These are phyloP conservation scores for Furcasterigmium sp. DNA, from an alignment of 2,329 filamentous ascomycete genomes.

Conservation along the genomic window DNA sequence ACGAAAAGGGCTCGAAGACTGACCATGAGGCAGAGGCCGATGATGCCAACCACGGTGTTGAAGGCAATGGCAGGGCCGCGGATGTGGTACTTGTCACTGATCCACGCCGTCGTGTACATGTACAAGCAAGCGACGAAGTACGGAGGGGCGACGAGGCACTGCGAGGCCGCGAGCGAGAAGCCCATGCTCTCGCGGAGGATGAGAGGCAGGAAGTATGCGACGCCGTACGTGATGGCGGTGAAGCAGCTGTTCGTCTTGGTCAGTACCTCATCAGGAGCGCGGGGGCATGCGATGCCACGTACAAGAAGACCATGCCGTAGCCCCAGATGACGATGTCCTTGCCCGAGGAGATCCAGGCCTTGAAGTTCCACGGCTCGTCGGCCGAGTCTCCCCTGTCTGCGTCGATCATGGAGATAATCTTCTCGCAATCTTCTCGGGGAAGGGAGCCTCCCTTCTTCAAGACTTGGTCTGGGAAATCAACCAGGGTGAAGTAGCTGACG, in stretches of 20 bases:
- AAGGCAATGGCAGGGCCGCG: constrained; percentile 62
- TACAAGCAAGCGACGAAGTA: constrained; percentile 56
- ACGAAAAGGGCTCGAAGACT: too few species aligned
- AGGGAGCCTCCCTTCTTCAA: background rate
- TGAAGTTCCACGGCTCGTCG: constrained; percentile 62
- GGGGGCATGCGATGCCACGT: background rate
- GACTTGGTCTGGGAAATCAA: constrained; percentile 1
- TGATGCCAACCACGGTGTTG: constrained; percentile 54
- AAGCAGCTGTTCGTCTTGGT: too few species aligned
- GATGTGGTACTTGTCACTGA: constrained; percentile 58
- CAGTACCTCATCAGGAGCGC: too few species aligned
- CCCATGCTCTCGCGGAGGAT: constrained; percentile 38
- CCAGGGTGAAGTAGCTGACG: constrained; percentile 33
- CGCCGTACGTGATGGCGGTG: constrained; percentile 40
- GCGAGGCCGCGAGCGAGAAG: constrained; percentile 8
- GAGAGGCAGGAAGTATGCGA: constrained; percentile 51
- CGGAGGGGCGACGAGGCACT: constrained; percentile 50
- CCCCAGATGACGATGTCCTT: background rate
- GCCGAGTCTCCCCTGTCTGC: constrained; percentile 59
- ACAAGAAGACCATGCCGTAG: constrained; percentile 1
- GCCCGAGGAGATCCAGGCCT: constrained; percentile 35
- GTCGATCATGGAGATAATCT: constrained; percentile 63
- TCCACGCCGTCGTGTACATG: constrained; percentile 57
- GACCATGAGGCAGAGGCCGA: constrained; percentile 60
- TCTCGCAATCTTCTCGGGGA: constrained; percentile 49